Base-by-base conservation (phyloP, 164 flowering plant genomes). In the Magnolia officinalis region DNA sequence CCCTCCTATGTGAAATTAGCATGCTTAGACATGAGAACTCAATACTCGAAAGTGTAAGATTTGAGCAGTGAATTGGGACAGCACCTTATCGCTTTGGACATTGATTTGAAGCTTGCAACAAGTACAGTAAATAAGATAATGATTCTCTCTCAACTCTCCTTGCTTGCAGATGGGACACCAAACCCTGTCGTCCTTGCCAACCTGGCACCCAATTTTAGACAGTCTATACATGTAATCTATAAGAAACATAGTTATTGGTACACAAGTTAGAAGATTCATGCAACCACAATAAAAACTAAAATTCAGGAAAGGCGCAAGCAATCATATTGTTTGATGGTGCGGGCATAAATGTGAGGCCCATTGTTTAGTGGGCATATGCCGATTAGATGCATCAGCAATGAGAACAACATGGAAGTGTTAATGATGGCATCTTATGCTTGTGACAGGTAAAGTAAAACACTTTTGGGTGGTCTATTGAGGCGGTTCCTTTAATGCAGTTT, bases 121-220 rank as follows among this genome's bases (percentile, higher is more conserved):
- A 72, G 74, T 81, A 88, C 98, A 96, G 81, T 76, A 82, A 71
- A 96, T 87, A 73, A 76, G 76, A 80, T 55, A 80, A 11, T n/a
- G 75, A 55, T 85, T 85, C 82, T 96, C 90, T 78, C 76, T 82
- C 76, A 96, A 75, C 72, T 84, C 87, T 77, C 98, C 98, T 68
- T 76, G 85, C 85, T 87, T 90, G 85, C 99, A 96, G 75, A 92
- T 79, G 61, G 99, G 99, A 75, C 99, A 96, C 99, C 99, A 96
- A 58, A 86, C 75, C 21, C 49, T 71, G 80, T 73, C 79, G 45
- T 85, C 71, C 31, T 59, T 70, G 72, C 69, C 63, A 14, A 55
- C 83, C 83, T 83, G 67, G 23, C 52, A 63, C 23, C 64, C 69
- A 73, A 55, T n/a, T 23, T 23, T 13, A 73, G 37, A 66, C 24